Evolutionary conservation across 345 rosid genomes (phyloP), one percentile per base, ranked within the genome.

Genomic region (Eucalyptus erythrocorys): DNA sequence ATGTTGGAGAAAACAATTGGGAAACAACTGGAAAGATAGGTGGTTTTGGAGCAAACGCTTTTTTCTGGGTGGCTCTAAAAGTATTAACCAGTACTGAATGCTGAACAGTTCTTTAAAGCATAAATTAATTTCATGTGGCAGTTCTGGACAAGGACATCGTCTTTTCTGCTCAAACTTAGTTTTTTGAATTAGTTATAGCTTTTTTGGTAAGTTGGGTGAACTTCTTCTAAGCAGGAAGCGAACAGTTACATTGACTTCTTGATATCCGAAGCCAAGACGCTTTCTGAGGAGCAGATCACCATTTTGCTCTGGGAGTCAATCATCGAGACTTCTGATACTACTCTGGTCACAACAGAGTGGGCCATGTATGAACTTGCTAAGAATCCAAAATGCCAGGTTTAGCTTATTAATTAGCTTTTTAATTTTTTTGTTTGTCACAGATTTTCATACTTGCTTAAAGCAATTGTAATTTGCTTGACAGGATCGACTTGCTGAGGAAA

Each of bases 311-410:
- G 99, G 98, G 99, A 98, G 90, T 86, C 94, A 9, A 95, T 97
- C 27, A 95, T 96, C 12, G 99, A 97, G 91, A 90, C 95, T 51
- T 71, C 98, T 10, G 99, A 97, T 86, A 95, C 99, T 34, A 95
- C 97, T 87, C 86, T 96, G 94, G 97, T 96, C 45, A 89, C 97
- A 87, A 90, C 98, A 42, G 99, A 98, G 92, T 97, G 99, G 99
- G 98, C 98, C 3, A 89, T 97, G 22, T 96, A 95, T 86, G 97
- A 98, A 88, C 98, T 98, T 10, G 98, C 98, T 13, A 97, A 94
- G 88, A 91, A 94, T 90, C 94, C 92, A 40, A 88, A 27, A 45
- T 90, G 90, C 5, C 99, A 95, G 96, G 97, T 95, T 87, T 34
- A 40, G 85, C 81, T 42, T n/a, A 53, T 17, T 43, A 53, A 24